Percentiles rank a stretch among this genome's conserved stretches.
Evolutionary conservation across 1,139 yeast species (phyloP).

Genomic region (Pichia sp.): DNA sequence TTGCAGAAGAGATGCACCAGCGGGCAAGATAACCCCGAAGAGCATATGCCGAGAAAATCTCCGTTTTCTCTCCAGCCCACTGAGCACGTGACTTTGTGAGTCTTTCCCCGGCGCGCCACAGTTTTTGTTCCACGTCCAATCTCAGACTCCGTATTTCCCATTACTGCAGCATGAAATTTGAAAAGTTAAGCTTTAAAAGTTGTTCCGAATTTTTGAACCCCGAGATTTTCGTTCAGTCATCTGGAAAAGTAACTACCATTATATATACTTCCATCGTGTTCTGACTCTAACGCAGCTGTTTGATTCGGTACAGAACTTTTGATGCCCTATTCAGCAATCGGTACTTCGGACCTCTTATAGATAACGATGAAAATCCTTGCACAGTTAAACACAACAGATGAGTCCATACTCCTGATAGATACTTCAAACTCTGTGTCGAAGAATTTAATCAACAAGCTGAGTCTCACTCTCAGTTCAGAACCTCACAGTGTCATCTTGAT

Average conservation of each 20-base stretch:
- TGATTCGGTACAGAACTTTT: background rate
- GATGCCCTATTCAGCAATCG: background rate
- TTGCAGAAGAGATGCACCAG: too few relatives aligned
- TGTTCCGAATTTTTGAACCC: background rate
- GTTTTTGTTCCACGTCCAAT: background rate
- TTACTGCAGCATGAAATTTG: background rate
- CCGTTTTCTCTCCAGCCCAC: too few relatives aligned
- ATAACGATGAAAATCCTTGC: conserved; percentile 37
- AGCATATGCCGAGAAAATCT: too few relatives aligned
- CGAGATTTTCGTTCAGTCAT: background rate
- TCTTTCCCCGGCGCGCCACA: background rate
- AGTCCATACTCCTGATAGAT: conserved; percentile 63
- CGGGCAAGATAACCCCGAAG: background rate
- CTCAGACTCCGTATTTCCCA: background rate
- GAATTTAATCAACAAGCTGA: conserved; percentile 48
- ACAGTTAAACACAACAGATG: conserved; percentile 48
- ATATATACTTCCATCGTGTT: background rate
- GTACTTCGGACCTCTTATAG: background rate
- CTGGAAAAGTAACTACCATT: background rate
- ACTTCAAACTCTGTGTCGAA: conserved; percentile 37
- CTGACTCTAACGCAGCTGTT: too few relatives aligned
- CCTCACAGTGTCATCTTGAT: conserved; percentile 15
- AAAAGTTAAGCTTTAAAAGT: background rate
- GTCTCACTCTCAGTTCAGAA: conserved; percentile 33
- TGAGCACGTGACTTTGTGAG: background rate